Evolutionary conservation across 2,329 filamentous ascomycete genomes (phyloP).

Genomic region (Tolypocladium cylindrosporum): DNA sequence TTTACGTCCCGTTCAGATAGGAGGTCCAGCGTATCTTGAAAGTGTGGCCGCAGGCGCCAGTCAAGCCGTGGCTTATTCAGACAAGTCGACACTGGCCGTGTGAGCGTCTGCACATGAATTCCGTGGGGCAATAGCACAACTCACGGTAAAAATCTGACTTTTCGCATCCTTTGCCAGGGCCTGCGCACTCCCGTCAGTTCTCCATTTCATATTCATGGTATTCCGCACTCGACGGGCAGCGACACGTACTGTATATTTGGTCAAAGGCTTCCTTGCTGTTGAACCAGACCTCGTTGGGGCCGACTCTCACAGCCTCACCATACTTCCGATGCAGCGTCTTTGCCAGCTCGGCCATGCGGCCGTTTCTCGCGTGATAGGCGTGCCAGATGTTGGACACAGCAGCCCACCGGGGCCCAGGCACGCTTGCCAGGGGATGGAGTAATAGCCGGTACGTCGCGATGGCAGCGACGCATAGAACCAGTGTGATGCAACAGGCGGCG

Average conservation of each 20-base stretch:
- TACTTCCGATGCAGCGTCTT: slow-evolving; percentile 34
- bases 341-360: slow-evolving; percentile 29
- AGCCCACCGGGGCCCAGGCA: slow-evolving; percentile 37
- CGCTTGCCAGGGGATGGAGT: slow-evolving; percentile 31
- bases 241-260: slow-evolving; percentile 33
- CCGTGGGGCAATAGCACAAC: slow-evolving; percentile 2
- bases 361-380: slow-evolving; percentile 33
- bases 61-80: slow-evolving; percentile 32
- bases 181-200: slow-evolving; percentile 16
- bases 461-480: slow-evolving; percentile 6
- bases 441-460: slow-evolving; percentile 26
- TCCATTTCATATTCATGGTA: background rate
- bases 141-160: slow-evolving; percentile 44
- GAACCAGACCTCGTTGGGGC: slow-evolving; percentile 45
- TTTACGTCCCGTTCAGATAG: slow-evolving; percentile 36
- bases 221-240: background rate
- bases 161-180: slow-evolving; percentile 34
- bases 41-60: slow-evolving; percentile 23
- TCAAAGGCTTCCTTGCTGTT: slow-evolving; percentile 36
- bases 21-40: slow-evolving; percentile 37
- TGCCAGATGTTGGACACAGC: slow-evolving; percentile 39
- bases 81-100: slow-evolving; percentile 30
- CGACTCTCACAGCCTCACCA: slow-evolving; percentile 41
- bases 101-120: background rate
- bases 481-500: background rate